A percentile compares a stretch with the other conserved stretches of the same genome.
Evolutionary conservation across 202 grass and related monocot species (phyloP).

Genomic region (Musa balbisiana): DNA sequence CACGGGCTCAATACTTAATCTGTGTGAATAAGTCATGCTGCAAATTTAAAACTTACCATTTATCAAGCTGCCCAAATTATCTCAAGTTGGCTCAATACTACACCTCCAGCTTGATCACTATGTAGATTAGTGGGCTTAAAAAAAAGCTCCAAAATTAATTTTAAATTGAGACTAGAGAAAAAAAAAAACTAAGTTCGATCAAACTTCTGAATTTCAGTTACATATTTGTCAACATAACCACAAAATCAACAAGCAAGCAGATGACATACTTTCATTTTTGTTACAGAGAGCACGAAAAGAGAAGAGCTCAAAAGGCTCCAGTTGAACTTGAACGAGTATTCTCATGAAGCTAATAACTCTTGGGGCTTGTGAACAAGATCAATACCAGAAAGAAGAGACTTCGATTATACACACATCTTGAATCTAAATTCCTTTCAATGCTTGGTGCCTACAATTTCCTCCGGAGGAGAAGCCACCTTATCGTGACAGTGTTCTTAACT

Average conservation of each 20-base stretch:
- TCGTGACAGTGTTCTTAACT: too few relatives aligned
- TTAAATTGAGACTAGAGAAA: background rate
- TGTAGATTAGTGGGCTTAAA: background rate
- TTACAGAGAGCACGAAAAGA: background rate
- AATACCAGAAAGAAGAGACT: background rate
- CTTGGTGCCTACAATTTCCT: background rate
- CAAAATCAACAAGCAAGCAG: too few relatives aligned
- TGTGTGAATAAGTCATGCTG: too few relatives aligned
- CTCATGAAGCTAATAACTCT: background rate
- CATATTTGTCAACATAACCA: background rate
- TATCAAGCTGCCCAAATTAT: background rate
- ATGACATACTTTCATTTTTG: too few relatives aligned
- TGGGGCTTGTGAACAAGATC: background rate
- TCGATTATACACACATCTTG: background rate
- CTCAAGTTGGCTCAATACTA: background rate
- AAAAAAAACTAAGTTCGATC: background rate
- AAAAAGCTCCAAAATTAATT: background rate
- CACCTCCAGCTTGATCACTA: background rate
- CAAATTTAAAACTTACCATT: background rate
- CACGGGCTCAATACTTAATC: too few relatives aligned
- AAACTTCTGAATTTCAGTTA: background rate
- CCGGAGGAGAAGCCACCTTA: background rate
- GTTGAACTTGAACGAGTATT: background rate
- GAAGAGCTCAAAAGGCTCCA: background rate
- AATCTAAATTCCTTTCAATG: background rate